Percentiles rank a stretch among this genome's conserved stretches.
These are phyloP conservation scores for Podila minutissima DNA, from an alignment of 192 early-diverging fungal species.

Conservation along the genomic window DNA sequence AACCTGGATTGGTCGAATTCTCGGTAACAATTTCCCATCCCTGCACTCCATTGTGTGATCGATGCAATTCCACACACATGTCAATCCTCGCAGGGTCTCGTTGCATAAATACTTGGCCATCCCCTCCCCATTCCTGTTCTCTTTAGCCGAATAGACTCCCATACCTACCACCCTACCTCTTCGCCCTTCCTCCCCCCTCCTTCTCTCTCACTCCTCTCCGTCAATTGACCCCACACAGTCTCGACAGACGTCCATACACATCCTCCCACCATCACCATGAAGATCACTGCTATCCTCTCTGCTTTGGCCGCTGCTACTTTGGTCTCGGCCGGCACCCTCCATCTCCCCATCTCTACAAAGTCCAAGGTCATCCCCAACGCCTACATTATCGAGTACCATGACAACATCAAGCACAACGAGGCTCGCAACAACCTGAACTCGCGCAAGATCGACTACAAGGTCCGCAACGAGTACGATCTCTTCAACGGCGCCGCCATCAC, in stretches of 20 bases:
- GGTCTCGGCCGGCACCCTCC: slow-evolving; percentile 49
- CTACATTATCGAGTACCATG: slow-evolving; percentile 42
- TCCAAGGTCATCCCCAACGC: slow-evolving; percentile 15
- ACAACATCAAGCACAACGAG: slow-evolving; percentile 3
- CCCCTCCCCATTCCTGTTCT: too few species aligned
- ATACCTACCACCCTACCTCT: background rate
- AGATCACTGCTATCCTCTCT: slow-evolving; percentile 41
- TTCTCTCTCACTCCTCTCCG: background rate
- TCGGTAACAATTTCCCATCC: too few species aligned
- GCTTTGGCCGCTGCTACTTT: slow-evolving; percentile 38
- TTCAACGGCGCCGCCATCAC: slow-evolving; percentile 59
- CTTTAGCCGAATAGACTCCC: background rate
- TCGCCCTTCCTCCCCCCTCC: background rate
- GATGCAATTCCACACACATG: too few species aligned
- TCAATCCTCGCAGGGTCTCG: too few species aligned
- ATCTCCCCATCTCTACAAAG: slow-evolving; percentile 1
- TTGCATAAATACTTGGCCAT: too few species aligned
- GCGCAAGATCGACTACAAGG: slow-evolving; percentile 29
- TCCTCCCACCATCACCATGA: slow-evolving; percentile 10
- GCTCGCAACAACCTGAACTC: slow-evolving; percentile 32
- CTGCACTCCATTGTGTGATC: too few species aligned
- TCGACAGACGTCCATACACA: slow-evolving; percentile 12
- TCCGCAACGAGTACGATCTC: slow-evolving; percentile 57
- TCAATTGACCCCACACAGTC: slow-evolving; percentile 23
- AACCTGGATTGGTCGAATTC: too few species aligned